Evolutionary conservation across 2,329 filamentous ascomycete species (phyloP).

Genomic region (Ascochyta viciae-villosae): DNA sequence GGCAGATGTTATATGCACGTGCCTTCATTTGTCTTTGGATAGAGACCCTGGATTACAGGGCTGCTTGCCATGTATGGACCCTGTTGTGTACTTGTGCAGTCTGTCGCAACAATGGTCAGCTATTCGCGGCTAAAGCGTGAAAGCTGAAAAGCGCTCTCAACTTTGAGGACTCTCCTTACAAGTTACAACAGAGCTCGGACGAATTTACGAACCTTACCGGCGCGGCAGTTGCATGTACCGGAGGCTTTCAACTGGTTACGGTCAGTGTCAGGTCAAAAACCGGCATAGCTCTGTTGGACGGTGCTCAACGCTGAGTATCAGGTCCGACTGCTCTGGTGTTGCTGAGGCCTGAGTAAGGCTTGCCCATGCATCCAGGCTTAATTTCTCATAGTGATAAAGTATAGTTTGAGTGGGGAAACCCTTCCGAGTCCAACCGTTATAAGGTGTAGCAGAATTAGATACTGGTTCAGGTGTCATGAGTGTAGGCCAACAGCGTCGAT

Average conservation of each 20-base stretch:
- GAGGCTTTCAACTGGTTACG: not conserved
- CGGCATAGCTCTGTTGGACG: not conserved
- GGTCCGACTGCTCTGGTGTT: too few species aligned
- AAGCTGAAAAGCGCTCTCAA: too few species aligned
- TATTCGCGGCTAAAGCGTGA: too few species aligned
- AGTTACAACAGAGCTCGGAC: not conserved
- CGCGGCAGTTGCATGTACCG: not conserved
- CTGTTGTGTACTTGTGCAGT: not conserved
- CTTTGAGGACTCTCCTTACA: too few species aligned
- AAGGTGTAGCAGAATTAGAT: not conserved
- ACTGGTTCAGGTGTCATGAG: not conserved
- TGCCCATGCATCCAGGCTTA: not conserved
- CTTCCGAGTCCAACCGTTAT: too few species aligned
- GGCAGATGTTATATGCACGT: not conserved
- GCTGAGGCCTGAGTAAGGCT: not conserved
- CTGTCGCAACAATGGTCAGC: not conserved
- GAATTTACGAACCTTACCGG: not conserved
- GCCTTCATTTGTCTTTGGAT: not conserved
- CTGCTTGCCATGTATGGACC: not conserved
- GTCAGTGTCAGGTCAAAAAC: not conserved
- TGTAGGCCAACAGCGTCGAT: not conserved
- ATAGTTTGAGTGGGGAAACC: not conserved
- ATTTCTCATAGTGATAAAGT: not conserved
- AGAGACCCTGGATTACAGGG: not conserved
- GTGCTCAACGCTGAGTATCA: not conserved